Conservation (phyloP, 2,329 filamentous ascomycete species). For the Stagonosporopsis chrysanthemi region DNA sequence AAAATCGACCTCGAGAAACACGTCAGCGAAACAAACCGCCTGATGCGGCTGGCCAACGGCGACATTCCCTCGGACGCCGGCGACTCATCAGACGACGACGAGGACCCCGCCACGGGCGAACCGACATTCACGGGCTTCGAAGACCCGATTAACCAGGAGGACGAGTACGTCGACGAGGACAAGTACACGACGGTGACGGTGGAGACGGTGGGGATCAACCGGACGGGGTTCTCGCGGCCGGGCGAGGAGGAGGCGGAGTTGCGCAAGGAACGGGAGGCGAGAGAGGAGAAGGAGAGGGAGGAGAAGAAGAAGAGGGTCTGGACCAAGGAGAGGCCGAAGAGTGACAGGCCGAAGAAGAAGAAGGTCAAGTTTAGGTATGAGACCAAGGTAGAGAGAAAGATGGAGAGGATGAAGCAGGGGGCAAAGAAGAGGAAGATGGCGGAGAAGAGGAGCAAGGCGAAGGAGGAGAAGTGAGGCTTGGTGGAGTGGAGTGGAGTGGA, state of each 20-base stretch:
- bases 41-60: slow-evolving; percentile 68
- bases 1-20: slow-evolving; percentile 83
- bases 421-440: slow-evolving; percentile 75
- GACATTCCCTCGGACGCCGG: slow-evolving; percentile 22
- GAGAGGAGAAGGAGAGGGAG: slow-evolving; percentile 31
- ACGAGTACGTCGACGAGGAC: slow-evolving; percentile 96
- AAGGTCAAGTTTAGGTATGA: slow-evolving; percentile 95
- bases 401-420: slow-evolving; percentile 67
- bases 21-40: slow-evolving; percentile 75
- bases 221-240: slow-evolving; percentile 72
- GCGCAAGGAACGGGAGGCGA: slow-evolving; percentile 50
- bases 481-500: not conserved
- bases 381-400: slow-evolving; percentile 79
- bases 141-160: slow-evolving; percentile 75
- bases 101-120: slow-evolving; percentile 45
- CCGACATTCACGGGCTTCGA: slow-evolving; percentile 42
- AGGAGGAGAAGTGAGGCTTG: slow-evolving; percentile 27
- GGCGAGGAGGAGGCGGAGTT: slow-evolving; percentile 48
- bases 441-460: slow-evolving; percentile 56
- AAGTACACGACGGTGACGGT: slow-evolving; percentile 94
- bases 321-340: slow-evolving; percentile 62
- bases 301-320: slow-evolving; percentile 55
- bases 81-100: slow-evolving; percentile 45
- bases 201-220: slow-evolving; percentile 82
- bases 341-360: slow-evolving; percentile 70